Evolutionary conservation across 2,329 filamentous ascomycete species (phyloP), one percentile per base, ranked within the genome.

Genomic region (Pyrenochaeta sp.): DNA sequence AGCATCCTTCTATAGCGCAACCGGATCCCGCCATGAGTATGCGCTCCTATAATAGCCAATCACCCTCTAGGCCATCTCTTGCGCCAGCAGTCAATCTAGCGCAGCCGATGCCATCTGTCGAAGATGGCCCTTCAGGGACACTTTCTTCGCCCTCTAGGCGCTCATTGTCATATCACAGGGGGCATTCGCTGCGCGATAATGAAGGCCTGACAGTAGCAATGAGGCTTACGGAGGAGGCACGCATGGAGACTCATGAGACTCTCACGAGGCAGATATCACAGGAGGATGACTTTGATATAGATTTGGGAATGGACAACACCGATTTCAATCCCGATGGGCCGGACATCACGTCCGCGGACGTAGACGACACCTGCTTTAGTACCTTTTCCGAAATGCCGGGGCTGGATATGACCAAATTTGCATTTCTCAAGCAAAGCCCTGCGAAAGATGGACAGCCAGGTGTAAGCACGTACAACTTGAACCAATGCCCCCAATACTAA

Each of bases 301-400:
- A 71, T 39, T 41, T 61, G 12, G 62, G 63, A 21, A 41, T 66
- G 21, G 70, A 73, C 15, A 63, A 68, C 32, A 66, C 67, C 17
- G 71, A 75, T 3, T 74, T 69, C 56, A 69, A 72, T 37, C 68
- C 56, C 11, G 73, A 75, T 42, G 69, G 64, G 1, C 69, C 49
- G 29, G 69, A 70, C 4, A 42, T 64, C 15, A 70, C 59, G 46
- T 73, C 51, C 44, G 73, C 50, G 75, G 81, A 62, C 61, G 62
- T 81, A 11, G 89, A 92, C 61, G 88, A 91, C 63, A 90, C 87
- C 78, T 89, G 84, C 68, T 90, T 96, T 72, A 97, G 92, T 79
- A 87, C 85, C 11, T 97, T 97, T 76, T 97, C 94, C 1, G 92
- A 91, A 7, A 86, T 97, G 48, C 92, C 92, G 5, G 81, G 82